phyloP scores from a whole-genome alignment of 2,329 filamentous ascomycete species.

The Pyricularia pennisetigena region DNA sequence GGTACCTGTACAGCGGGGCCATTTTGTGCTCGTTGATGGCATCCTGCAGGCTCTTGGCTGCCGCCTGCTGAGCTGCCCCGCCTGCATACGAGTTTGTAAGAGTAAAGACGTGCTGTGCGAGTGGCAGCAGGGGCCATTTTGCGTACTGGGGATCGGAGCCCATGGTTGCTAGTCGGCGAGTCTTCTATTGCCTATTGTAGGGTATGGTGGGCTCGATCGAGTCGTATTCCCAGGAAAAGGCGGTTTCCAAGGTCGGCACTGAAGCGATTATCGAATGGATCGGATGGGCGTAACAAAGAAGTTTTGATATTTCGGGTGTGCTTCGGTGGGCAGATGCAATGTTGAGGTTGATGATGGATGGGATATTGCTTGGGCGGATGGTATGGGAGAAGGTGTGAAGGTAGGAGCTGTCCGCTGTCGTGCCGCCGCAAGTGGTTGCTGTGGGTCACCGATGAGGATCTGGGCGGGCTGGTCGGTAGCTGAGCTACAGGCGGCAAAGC shows the following conservation, averaged over 20 bases:
- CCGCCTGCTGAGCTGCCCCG: constrained; percentile 55
- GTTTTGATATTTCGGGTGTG: not conserved
- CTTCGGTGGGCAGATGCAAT: not conserved
- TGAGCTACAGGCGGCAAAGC: constrained; percentile 6
- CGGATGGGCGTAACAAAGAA: not conserved
- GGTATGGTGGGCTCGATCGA: not conserved
- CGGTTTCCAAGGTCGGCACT: not conserved
- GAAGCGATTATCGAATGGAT: not conserved
- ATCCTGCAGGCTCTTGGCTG: constrained; percentile 68
- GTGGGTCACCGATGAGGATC: not conserved
- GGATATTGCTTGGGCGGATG: not conserved
- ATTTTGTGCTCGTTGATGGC: constrained; percentile 78
- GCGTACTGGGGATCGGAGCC: constrained; percentile 76
- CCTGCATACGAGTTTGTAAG: constrained; percentile 71
- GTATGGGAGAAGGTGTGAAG: not conserved
- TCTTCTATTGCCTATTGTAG: not conserved
- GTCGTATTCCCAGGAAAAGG: not conserved
- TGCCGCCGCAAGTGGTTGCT: not conserved
- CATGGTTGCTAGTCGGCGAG: constrained; percentile 38
- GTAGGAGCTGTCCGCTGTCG: not conserved
- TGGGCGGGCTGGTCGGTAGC: no score
- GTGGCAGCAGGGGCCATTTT: constrained; percentile 71
- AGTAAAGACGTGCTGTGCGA: constrained; percentile 79
- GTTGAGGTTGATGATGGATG: not conserved
- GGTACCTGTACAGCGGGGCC: constrained; percentile 77